Evolutionary conservation across 139 green algal genomes (phyloP).

Genomic region (Chlamydomonas schloesseri): DNA sequence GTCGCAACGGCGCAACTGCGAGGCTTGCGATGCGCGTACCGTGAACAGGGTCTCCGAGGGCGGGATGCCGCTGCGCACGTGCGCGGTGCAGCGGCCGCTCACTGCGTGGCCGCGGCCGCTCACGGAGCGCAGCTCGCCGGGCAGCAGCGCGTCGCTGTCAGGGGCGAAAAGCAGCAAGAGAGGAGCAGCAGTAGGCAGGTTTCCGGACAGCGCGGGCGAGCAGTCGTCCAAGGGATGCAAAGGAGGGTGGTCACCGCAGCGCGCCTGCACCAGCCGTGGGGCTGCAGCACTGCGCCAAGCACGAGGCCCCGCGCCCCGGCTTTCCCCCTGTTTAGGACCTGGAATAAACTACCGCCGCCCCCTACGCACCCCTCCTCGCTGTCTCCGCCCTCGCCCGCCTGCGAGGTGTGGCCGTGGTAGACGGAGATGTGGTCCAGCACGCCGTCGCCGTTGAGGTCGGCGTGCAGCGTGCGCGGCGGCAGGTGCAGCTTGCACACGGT

Average conservation of each 20-base stretch:
- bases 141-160: neutral
- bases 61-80: constrained; percentile 84
- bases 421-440: constrained; percentile 91
- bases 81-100: constrained; percentile 61
- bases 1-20: no score
- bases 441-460: constrained; percentile 96
- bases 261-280: no score
- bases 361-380: neutral
- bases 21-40: no score
- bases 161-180: no score
- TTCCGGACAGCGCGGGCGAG: no score
- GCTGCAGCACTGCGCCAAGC: no score
- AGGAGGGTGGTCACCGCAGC: no score
- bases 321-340: no score
- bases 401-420: constrained; percentile 29
- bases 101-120: neutral
- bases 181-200: no score
- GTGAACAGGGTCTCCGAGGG: constrained; percentile 82
- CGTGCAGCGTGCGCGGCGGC: constrained; percentile 81
- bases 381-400: neutral
- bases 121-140: constrained; percentile 24
- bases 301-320: no score
- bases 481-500: constrained; percentile 91
- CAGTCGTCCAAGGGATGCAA: no score
- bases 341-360: no score